These are phyloP conservation scores for Amanita molliuscula DNA, from an alignment of 768 basidiomycete species.

Conservation along the genomic window DNA sequence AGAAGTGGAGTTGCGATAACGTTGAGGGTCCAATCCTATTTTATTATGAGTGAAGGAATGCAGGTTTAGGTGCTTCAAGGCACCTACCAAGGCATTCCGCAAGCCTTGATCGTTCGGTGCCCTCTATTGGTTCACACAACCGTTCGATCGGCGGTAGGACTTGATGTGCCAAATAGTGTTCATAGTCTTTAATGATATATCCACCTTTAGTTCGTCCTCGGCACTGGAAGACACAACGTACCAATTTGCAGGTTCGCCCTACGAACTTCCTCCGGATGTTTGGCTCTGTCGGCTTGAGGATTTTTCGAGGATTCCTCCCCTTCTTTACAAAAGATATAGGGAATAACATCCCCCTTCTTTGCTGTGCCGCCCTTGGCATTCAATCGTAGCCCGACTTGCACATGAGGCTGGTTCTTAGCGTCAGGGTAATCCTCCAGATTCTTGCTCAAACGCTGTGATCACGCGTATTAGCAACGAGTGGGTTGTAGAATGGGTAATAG, in stretches of 20 bases:
- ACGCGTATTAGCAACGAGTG: not conserved
- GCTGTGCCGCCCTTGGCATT: conserved; percentile 76
- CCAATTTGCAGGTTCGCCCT: conserved; percentile 68
- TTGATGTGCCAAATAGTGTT: conserved; percentile 86
- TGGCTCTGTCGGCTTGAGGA: conserved; percentile 82
- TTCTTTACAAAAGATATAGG: conserved; percentile 85
- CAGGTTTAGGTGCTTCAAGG: not conserved
- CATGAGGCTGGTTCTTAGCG: conserved; percentile 90
- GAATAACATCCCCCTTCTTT: conserved; percentile 85
- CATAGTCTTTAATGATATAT: conserved; percentile 52
- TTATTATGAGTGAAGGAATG: conserved; percentile 2
- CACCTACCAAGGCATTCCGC: conserved; percentile 86
- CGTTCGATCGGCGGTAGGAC: conserved; percentile 92
- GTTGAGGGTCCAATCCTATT: conserved; percentile 50
- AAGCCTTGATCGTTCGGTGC: conserved; percentile 82
- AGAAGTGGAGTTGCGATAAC: conserved; percentile 33
- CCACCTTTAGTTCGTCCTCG: conserved; percentile 5
- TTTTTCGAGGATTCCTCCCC: conserved; percentile 62
- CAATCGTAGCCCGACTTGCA: conserved; percentile 89
- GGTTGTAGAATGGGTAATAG: not conserved
- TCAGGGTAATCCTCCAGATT: conserved; percentile 97
- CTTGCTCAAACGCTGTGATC: conserved; percentile 81
- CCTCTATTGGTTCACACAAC: conserved; percentile 92
- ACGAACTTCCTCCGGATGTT: conserved; percentile 88
- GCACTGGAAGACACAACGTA: conserved; percentile 18